Evolutionary conservation across 2,329 filamentous ascomycete species (phyloP), one percentile per base, ranked within the genome.

Genomic region (Ascosphaera aggregata): DNA sequence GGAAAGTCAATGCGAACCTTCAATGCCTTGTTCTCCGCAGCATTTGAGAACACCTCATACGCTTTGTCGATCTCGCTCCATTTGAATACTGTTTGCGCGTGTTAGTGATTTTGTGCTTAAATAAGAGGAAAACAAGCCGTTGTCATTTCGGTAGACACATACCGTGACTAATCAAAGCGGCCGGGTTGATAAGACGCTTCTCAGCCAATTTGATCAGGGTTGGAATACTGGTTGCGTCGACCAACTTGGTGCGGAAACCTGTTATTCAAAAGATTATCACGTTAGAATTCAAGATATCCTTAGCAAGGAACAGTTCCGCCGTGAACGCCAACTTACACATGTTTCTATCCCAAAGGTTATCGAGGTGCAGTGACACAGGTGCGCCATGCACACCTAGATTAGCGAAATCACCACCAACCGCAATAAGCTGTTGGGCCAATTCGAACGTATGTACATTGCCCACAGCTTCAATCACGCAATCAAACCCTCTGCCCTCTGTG

Each of bases 301-400:
- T n/a, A 17, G n/a, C 32, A 20, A 20, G 11, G 2, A 17, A 27
- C 38, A 2, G 13, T 8, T 9, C 7, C 18, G 7, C 18, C 15
- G 39, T 34, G 13, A 13, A 27, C 36, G 16, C 19, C 13, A 9
- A 55, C 61, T 52, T 43, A 65, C 62, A 54, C 36, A 70, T 64
- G 44, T 71, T 71, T 42, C 59, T 58, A 41, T 60, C 54, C 69
- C 68, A 73, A 3, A 72, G 53, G 36, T 56, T 58, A 40, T 72
- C 62, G 11, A 73, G 54, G 31, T 67, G 59, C 32, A 72, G 50
- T 40, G 64, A 54, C 0, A 62, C 67, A 36, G 60, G 62, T n/a
- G 53, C 59, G 0, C 68, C 68, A 45, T 71, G 67, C 4, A 73
- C 69, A 7, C 69, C 69, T 2, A 73, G 59, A 46, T 71, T 73